Base-by-base conservation (phyloP, 2,329 filamentous ascomycete species). In the Rhynchosporium secalis region DNA sequence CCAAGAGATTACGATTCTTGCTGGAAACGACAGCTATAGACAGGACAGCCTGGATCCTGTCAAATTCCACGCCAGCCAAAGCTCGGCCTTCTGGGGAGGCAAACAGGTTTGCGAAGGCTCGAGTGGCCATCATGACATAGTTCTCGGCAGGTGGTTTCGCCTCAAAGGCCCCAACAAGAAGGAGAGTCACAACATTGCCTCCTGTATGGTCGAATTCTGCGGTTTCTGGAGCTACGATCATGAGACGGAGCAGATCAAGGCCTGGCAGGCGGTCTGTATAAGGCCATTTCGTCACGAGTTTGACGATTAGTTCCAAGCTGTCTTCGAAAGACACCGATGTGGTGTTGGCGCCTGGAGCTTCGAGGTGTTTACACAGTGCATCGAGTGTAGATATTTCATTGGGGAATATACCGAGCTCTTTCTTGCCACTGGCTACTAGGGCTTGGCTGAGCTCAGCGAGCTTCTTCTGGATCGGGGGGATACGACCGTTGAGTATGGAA, bases 101-200 rank as follows among this genome's bases (percentile, higher is more conserved):
- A 72, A 97, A 96, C 7, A 97, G 79, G 70, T 99, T 99, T 36
- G 86, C 88, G 55, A 98, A 81, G 13, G 88, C 85, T 3, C 95
- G 89, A 12, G 92, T 81, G 0, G 89, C 87, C 80, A 99, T 90
- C 88, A 98, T 96, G 10, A 86, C 84, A 68, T 92, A 92, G 75
- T 97, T 97, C 58, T 88, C 82, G 43, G 86, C 86, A 0, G 89
- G 79, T 2, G 85, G 80, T 0, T 82, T 77, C 4, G 77, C 75
- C 8, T 86, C 81, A 58, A 88, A 85, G 1, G 86, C 80, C 0
- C 76, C 84, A 48, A 74, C 74, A 40, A 86, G 80, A 6, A 97
- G 77, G 12, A 79, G 76, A 7, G 83, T 77, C 3, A 90, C 75
- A n/a, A 93, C 78, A 41, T 84, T 87, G 3, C 78, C 79, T 36